These are phyloP conservation scores for Pseudocercospora cruenta DNA, from an alignment of 2,329 filamentous ascomycete genomes.

Conservation along the genomic window DNA sequence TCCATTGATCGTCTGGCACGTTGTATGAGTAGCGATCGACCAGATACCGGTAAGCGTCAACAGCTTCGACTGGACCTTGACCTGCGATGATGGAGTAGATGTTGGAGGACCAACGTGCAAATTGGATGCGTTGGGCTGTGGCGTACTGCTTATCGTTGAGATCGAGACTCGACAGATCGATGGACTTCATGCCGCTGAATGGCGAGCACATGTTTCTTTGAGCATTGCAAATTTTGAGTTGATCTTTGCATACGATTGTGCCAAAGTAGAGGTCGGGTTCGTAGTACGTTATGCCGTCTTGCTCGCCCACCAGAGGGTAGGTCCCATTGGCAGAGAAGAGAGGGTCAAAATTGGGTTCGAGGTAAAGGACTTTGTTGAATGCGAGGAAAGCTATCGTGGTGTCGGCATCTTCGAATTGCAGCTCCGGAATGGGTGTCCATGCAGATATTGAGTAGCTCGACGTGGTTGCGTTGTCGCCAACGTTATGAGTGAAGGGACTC, in stretches of 20 bases:
- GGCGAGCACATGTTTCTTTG: neutral
- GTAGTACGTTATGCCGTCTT: neutral
- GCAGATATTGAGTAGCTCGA: neutral
- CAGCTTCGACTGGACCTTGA: neutral
- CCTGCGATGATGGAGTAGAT: neutral
- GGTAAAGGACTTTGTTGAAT: constrained; percentile 3
- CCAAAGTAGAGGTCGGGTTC: neutral
- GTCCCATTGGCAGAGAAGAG: constrained; percentile 2
- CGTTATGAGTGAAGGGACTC: neutral
- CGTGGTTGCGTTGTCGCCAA: neutral
- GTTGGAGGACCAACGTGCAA: neutral
- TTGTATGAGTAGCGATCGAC: neutral
- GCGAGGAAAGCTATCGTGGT: constrained; percentile 2
- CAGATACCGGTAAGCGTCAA: neutral
- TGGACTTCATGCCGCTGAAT: neutral
- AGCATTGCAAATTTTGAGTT: constrained; percentile 4
- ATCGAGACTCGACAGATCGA: neutral
- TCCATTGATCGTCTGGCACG: constrained; percentile 8
- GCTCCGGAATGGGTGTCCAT: neutral
- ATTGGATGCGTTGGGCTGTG: neutral
- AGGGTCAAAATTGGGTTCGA: constrained; percentile 4
- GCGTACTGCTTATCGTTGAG: constrained; percentile 3
- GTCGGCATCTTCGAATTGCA: constrained; percentile 4
- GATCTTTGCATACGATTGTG: constrained; percentile 1
- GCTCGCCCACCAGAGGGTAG: neutral